Base-by-base conservation (phyloP, 2,329 filamentous ascomycete genomes). In the Alternaria gansuensis region DNA sequence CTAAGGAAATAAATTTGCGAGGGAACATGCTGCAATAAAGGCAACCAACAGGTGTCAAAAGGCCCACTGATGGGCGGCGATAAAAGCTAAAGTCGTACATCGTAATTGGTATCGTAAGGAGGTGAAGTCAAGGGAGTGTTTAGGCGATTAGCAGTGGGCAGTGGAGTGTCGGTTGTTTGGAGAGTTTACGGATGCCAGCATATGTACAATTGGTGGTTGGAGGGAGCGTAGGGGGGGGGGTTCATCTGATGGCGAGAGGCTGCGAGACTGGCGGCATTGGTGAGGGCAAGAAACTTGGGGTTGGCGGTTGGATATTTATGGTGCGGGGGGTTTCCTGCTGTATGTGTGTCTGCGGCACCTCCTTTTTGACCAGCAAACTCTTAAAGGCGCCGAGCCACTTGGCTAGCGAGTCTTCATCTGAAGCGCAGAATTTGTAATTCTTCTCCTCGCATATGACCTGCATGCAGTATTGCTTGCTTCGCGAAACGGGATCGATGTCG, bases 361-460 rank as follows among this genome's bases (percentile, higher is more conserved):
- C 89, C 65, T 85, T 82, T 80, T 88, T 92, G 37, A 88, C 85
- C 39, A 95, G 79, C 57, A 94, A 79, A 74, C 93, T 97, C 81
- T 98, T 98, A 80, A 97, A 88, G 0, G 93, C 91, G 2, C 94
- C 95, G 1, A 99, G 83, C 80, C 92, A 96, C 65, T 89, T 90
- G 37, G 93, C 88, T 56, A 98, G 81, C 1, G 85, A 83, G 70
- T 97, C 92, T 76, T 99, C 95, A 70, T 92, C 88, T 21, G 86
- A 82, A 0, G 93, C 80, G 64, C 80, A 82, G 67, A 83, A 81
- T 11, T 82, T 76, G 61, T 82, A 82, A 69, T 82, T 83, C 63
- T 81, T 95, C 74, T 98, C 94, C 70, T 97, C 94, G 34, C 90
- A 91, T 71, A 99, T 97, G 69, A 98, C 85, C 78, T 98, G 94